phyloP scores from a whole-genome alignment of 2,329 filamentous ascomycete genomes.

The Ophiocordyceps unilateralis region DNA sequence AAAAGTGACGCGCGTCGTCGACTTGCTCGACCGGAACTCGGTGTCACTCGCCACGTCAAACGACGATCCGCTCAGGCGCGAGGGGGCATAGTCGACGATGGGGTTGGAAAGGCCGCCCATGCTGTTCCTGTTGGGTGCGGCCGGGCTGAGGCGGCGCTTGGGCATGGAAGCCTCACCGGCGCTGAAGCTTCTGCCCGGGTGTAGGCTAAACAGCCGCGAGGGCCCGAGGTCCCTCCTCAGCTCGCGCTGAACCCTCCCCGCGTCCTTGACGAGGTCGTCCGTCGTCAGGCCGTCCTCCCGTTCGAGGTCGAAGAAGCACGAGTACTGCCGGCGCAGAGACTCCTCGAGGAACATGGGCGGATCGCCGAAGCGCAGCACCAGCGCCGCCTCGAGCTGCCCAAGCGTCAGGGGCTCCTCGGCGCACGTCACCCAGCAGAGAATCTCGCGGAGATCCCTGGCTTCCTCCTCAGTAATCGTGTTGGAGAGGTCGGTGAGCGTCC shows the following conservation, averaged over 20 bases:
- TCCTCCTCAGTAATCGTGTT: constrained; percentile 20
- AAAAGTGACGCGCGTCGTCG: constrained; percentile 20
- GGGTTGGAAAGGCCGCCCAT: constrained; percentile 9
- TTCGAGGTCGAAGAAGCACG: constrained; percentile 27
- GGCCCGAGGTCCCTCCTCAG: constrained; percentile 7
- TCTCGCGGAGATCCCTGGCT: constrained; percentile 25
- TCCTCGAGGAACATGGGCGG: constrained; percentile 22
- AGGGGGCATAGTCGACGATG: constrained; percentile 3
- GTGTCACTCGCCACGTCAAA: constrained; percentile 15
- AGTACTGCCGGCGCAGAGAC: constrained; percentile 24
- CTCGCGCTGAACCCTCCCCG: constrained; percentile 14
- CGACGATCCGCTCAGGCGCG: background rate
- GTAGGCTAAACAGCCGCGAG: constrained; percentile 1
- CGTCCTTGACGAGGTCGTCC: constrained; percentile 21
- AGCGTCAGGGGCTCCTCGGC: constrained; percentile 24
- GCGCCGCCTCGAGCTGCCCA: constrained; percentile 24
- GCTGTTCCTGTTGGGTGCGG: constrained; percentile 1
- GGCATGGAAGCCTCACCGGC: constrained; percentile 2
- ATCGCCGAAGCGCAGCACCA: constrained; percentile 24
- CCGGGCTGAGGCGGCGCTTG: constrained; percentile 3
- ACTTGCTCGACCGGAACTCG: constrained; percentile 24
- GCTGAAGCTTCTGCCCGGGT: constrained; percentile 2
- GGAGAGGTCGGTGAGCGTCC: constrained; percentile 24
- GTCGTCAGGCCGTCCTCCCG: constrained; percentile 25
- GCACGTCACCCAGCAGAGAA: constrained; percentile 27